Percentiles rank a stretch among this genome's conserved stretches.
Evolutionary conservation across 2,329 filamentous ascomycete genomes (phyloP).

Genomic region (Neofusicoccum parvum): DNA sequence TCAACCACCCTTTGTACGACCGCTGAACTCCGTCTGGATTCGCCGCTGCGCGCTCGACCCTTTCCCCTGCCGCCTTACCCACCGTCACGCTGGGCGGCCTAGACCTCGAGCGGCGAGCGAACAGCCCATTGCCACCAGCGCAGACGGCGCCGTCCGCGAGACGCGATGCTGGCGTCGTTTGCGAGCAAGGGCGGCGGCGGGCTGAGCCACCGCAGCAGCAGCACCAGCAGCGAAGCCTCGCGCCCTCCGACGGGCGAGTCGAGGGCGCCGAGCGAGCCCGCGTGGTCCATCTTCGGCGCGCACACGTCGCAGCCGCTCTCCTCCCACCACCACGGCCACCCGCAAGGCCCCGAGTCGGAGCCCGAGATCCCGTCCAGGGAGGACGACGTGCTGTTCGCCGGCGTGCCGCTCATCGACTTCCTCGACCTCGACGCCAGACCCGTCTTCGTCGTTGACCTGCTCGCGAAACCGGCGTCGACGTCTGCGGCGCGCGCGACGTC

Average conservation of each 20-base stretch:
- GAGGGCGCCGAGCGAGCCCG: conserved; percentile 1
- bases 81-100: background rate
- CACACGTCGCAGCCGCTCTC: background rate
- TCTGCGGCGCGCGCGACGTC: background rate
- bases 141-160: background rate
- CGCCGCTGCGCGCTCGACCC: background rate
- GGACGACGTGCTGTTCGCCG: conserved; percentile 11
- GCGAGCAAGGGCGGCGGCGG: background rate
- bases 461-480: background rate
- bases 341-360: conserved; percentile 15
- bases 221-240: background rate
- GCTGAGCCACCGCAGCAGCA: background rate
- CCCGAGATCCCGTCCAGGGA: conserved; percentile 4
- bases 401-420: conserved; percentile 13
- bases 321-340: background rate
- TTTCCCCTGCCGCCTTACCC: background rate
- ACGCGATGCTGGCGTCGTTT: conserved; percentile 3
- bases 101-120: background rate
- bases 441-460: conserved; percentile 17
- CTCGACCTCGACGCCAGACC: conserved; percentile 13
- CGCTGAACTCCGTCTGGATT: background rate
- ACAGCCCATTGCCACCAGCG: background rate
- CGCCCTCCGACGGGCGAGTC: background rate
- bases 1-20: background rate
- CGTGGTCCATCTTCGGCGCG: conserved; percentile 16